phyloP scores from a whole-genome alignment of 495 filamentous ascomycete species.

The Geoglossum glabrum region DNA sequence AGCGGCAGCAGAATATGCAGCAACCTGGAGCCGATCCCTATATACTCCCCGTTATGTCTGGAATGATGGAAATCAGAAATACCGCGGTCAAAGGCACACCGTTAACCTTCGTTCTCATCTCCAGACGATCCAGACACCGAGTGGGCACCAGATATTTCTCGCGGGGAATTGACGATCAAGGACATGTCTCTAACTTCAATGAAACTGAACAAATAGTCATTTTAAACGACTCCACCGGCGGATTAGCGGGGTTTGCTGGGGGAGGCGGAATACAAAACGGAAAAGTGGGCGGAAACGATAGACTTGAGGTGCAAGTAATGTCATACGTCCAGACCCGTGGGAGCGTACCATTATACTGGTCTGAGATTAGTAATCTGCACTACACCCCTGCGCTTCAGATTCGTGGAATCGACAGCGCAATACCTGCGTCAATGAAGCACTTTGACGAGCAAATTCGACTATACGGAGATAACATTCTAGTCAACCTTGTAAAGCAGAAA shows the following conservation, averaged over 20 bases:
- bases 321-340: slow-evolving; percentile 92
- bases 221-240: slow-evolving; percentile 56
- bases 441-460: slow-evolving; percentile 79
- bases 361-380: slow-evolving; percentile 74
- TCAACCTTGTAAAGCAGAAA: slow-evolving; percentile 91
- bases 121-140: slow-evolving; percentile 64
- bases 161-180: slow-evolving; percentile 74
- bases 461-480: slow-evolving; percentile 90
- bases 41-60: slow-evolving; percentile 85
- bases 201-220: slow-evolving; percentile 88
- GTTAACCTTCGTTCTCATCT: slow-evolving; percentile 71
- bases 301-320: slow-evolving; percentile 65
- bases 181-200: slow-evolving; percentile 94
- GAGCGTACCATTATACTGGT: slow-evolving; percentile 87
- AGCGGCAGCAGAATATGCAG: slow-evolving; percentile 15
- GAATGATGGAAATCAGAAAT: slow-evolving; percentile 70
- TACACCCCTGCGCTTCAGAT: slow-evolving; percentile 82
- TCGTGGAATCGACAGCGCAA: slow-evolving; percentile 61
- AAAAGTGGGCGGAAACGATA: slow-evolving; percentile 31
- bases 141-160: slow-evolving; percentile 89
- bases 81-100: slow-evolving; percentile 65
- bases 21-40: slow-evolving; percentile 74
- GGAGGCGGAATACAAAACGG: slow-evolving; percentile 54
- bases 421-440: slow-evolving; percentile 59
- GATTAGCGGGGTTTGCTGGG: slow-evolving; percentile 63